phyloP scores from a whole-genome alignment of 2,329 filamentous ascomycete genomes.

The Lasiodiplodia sp. region DNA sequence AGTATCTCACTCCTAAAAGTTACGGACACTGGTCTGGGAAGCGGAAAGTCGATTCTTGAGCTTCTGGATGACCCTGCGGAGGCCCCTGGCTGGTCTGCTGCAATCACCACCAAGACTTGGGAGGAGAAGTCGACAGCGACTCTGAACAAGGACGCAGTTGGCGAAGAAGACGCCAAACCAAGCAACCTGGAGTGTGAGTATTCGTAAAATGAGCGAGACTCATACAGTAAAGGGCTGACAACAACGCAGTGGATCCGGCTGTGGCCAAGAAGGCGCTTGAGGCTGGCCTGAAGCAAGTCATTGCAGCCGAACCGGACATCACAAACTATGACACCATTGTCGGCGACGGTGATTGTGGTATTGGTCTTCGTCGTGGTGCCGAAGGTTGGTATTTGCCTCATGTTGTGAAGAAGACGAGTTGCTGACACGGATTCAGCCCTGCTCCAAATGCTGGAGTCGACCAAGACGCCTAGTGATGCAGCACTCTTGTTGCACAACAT shows the following conservation, averaged over 20 bases:
- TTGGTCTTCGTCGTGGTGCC: constrained; percentile 85
- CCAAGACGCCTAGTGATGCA: constrained; percentile 62
- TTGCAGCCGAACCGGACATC: constrained; percentile 70
- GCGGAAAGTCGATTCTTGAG: constrained; percentile 68
- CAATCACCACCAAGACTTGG: constrained; percentile 67
- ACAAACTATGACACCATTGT: constrained; percentile 80
- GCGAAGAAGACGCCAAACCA: constrained; percentile 55
- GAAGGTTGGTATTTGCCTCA: constrained; percentile 58
- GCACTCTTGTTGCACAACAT: constrained; percentile 67
- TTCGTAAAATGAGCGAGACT: not conserved
- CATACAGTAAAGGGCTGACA: not conserved
- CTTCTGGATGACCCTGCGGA: constrained; percentile 73
- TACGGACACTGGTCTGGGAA: constrained; percentile 64
- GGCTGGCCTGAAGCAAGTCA: constrained; percentile 65
- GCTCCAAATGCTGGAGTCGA: constrained; percentile 50
- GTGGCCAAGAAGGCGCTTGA: constrained; percentile 61
- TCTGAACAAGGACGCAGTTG: constrained; percentile 51
- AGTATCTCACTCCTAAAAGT: constrained; percentile 72
- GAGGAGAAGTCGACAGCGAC: constrained; percentile 54
- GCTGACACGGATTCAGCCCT: constrained; percentile 41
- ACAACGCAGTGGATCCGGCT: constrained; percentile 57
- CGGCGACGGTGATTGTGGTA: constrained; percentile 89
- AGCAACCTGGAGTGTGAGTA: constrained; percentile 60
- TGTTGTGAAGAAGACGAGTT: not conserved
- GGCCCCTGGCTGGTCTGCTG: constrained; percentile 71